phyloP scores from a whole-genome alignment of 257 asterid genomes.

The Apocynum venetum region DNA sequence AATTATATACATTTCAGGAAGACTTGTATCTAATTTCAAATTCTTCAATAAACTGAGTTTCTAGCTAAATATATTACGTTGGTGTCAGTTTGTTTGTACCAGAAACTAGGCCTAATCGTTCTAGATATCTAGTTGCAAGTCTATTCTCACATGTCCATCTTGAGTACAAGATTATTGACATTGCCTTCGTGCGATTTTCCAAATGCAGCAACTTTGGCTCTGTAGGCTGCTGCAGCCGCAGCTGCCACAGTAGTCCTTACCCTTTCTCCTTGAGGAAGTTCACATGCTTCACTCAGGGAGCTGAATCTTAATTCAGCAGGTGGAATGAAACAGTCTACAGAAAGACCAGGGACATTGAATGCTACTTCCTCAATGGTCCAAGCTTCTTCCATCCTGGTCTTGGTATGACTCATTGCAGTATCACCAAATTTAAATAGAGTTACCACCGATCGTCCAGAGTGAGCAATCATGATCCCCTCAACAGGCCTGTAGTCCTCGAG shows the following conservation, averaged over 20 bases:
- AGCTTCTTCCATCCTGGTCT: slow-evolving; percentile 74
- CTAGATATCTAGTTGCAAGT: slow-evolving; percentile 9
- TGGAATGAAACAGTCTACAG: slow-evolving; percentile 67
- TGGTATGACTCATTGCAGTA: slow-evolving; percentile 72
- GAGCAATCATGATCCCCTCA: slow-evolving; percentile 81
- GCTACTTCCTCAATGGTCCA: slow-evolving; percentile 75
- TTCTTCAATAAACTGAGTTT: slow-evolving; percentile 27
- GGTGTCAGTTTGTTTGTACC: slow-evolving; percentile 35
- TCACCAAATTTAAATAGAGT: slow-evolving; percentile 76
- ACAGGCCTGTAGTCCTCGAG: slow-evolving; percentile 65
- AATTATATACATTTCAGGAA: slow-evolving; percentile 38
- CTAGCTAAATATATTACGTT: slow-evolving; percentile 29
- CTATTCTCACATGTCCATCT: slow-evolving; percentile 32
- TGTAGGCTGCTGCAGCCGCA: slow-evolving; percentile 44
- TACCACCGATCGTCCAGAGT: slow-evolving; percentile 61
- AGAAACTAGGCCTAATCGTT: slow-evolving; percentile 22
- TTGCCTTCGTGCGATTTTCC: slow-evolving; percentile 32
- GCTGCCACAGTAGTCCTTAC: slow-evolving; percentile 34
- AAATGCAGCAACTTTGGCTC: slow-evolving; percentile 45
- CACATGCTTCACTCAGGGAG: slow-evolving; percentile 46
- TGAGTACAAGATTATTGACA: slow-evolving; percentile 34
- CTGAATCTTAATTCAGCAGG: slow-evolving; percentile 60
- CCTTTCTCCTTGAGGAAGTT: slow-evolving; percentile 49
- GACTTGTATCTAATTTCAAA: slow-evolving; percentile 27
- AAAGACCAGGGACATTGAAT: slow-evolving; percentile 58